Percentiles rank a stretch among this genome's conserved stretches.
phyloP scores from a whole-genome alignment of 2,329 filamentous ascomycete genomes.

The Harringtonia lauricola region DNA sequence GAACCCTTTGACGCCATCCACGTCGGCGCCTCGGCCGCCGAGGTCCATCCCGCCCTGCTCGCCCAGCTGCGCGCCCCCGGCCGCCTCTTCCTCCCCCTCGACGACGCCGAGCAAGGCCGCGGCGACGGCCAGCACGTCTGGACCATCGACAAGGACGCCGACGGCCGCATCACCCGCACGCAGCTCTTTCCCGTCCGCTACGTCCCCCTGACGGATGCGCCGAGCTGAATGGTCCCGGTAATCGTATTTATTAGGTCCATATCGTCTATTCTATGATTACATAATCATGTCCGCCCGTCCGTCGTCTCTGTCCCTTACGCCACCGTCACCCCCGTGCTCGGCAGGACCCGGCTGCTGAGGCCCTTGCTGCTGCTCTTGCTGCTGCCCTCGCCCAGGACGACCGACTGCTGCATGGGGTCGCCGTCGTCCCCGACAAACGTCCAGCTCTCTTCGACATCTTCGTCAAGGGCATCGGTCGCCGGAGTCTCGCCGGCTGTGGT shows the following conservation, averaged over 20 bases:
- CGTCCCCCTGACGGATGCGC: slow-evolving; percentile 30
- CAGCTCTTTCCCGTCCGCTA: slow-evolving; percentile 63
- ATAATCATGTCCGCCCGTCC: no score
- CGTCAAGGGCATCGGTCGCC: slow-evolving; percentile 43
- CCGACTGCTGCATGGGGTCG: slow-evolving; percentile 4
- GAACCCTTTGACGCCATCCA: slow-evolving; percentile 84
- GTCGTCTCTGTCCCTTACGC: no score
- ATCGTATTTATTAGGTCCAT: no score
- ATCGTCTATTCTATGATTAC: background rate
- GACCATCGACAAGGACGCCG: slow-evolving; percentile 59
- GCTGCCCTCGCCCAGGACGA: background rate
- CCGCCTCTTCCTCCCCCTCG: slow-evolving; percentile 68
- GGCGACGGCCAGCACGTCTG: slow-evolving; percentile 51
- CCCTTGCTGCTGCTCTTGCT: background rate
- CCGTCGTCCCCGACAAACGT: slow-evolving; percentile 60
- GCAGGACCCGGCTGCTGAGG: background rate
- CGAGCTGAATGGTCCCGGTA: background rate
- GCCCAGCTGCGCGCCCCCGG: slow-evolving; percentile 72
- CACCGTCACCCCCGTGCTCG: background rate
- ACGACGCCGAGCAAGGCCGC: slow-evolving; percentile 36
- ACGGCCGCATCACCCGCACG: slow-evolving; percentile 49
- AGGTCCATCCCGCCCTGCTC: slow-evolving; percentile 61
- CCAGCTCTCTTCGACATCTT: slow-evolving; percentile 76
- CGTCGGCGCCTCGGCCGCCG: slow-evolving; percentile 74
- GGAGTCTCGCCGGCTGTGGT: slow-evolving; percentile 20